Evolutionary conservation across 2,329 filamentous ascomycete genomes (phyloP), one percentile per base, ranked within the genome.

Genomic region (Paraphoma chrysanthemicola): DNA sequence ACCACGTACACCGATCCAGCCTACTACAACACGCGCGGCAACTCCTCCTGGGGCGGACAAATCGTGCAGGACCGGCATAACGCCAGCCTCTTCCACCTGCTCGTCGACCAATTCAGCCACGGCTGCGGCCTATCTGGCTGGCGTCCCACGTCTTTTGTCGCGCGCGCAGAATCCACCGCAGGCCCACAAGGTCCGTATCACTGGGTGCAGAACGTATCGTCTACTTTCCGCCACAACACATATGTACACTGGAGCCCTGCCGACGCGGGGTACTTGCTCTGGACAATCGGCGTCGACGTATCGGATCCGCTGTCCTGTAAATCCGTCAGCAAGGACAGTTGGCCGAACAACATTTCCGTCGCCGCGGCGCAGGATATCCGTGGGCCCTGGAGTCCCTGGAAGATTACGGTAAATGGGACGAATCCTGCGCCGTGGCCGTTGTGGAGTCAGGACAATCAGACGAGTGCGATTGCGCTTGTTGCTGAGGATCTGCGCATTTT

Each of bases 1-100:
- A 83, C 81, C 11, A 59, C 55, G 42, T 55, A 48, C 43, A 64
- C 53, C 7, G 43, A 52, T 6, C 57, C 64, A 0, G 50, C 38
- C 12, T 56, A 64, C 51, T 61, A 59, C 49, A 60, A 51, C 28
- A 54, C 43, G 11, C 54, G 54, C 14, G 73, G 77, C 14, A 81
- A 79, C 46, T 81, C 81, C 0, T 83, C 81, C 0, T 83, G 81
- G 82, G 80, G 81, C 12, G 79, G 78, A 0, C 76, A 76, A 11
- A 81, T 83, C 33, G 50, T 83, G 0, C 79, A 79, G 39, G 82
- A 83, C 48, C 78, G 69, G 0, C 14, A 63, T 0, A 72, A 82
- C 12, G 58, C 59, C 0, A 50, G 53, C 0, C 67, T 82, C 0
- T 81, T 82, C 48, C 81, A 83, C 49, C 75, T 84, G 0, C 70